Conservation (phyloP, 345 rosid species). For the Syzygium grande region DNA sequence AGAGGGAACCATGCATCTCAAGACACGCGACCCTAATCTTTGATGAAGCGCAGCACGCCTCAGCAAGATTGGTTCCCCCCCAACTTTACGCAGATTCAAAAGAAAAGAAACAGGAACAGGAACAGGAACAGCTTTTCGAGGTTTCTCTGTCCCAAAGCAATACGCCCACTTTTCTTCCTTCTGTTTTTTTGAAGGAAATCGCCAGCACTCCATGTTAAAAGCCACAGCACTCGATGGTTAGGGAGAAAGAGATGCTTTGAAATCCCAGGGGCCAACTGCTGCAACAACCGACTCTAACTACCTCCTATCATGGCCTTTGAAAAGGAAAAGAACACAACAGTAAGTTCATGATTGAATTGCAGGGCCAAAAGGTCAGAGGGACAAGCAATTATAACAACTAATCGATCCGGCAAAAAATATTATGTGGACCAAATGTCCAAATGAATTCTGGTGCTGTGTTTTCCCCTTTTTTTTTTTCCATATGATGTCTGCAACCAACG, state of each 20-base stretch:
- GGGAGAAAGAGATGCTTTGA: background rate
- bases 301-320: background rate
- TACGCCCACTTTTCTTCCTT: background rate
- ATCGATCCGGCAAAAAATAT: background rate
- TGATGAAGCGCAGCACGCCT: background rate
- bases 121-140: background rate
- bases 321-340: background rate
- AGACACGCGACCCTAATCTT: background rate
- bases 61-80: background rate
- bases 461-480: background rate
- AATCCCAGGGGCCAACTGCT: background rate
- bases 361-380: background rate
- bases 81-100: background rate
- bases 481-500: background rate
- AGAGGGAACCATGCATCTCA: background rate
- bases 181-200: background rate
- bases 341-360: background rate
- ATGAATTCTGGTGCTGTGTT: background rate
- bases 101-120: background rate
- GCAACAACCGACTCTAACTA: slow-evolving; percentile 1
- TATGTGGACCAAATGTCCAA: background rate
- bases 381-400: background rate
- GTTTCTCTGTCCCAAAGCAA: background rate
- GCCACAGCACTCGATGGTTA: background rate
- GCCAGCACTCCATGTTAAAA: background rate